These are phyloP conservation scores for Aaosphaeria pasadenensis DNA, from an alignment of 2,329 filamentous ascomycete species.

Conservation along the genomic window DNA sequence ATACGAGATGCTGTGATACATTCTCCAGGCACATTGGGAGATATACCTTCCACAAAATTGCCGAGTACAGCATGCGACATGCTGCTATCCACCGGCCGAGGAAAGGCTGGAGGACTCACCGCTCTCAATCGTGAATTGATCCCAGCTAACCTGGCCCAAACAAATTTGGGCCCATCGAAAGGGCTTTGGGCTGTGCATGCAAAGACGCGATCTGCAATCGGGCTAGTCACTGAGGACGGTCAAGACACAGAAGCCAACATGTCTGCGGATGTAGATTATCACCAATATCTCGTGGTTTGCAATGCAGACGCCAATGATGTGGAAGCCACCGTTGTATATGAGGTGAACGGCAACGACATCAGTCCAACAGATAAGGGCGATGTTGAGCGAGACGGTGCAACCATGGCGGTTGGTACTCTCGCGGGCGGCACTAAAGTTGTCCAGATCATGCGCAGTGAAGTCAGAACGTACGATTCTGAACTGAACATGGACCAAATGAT, in stretches of 20 bases:
- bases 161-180: constrained; percentile 69
- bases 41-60: constrained; percentile 16
- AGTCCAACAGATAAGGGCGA: constrained; percentile 78
- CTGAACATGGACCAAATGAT: constrained; percentile 87
- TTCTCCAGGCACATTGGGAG: constrained; percentile 36
- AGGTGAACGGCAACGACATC: constrained; percentile 69
- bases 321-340: constrained; percentile 76
- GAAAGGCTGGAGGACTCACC: constrained; percentile 67
- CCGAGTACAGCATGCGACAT: constrained; percentile 46
- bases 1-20: constrained; percentile 74
- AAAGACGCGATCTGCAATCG: constrained; percentile 64
- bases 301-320: constrained; percentile 63
- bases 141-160: constrained; percentile 66
- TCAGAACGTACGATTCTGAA: constrained; percentile 87
- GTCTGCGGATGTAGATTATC: constrained; percentile 57
- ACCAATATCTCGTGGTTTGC: constrained; percentile 80
- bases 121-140: constrained; percentile 76
- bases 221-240: constrained; percentile 46
- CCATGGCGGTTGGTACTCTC: constrained; percentile 80
- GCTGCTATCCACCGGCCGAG: constrained; percentile 59
- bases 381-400: constrained; percentile 85
- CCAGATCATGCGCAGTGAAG: constrained; percentile 81
- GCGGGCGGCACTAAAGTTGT: constrained; percentile 78
- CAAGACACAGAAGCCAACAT: constrained; percentile 38
- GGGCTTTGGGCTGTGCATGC: constrained; percentile 79